Evolutionary conservation across 2,329 filamentous ascomycete genomes (phyloP), one percentile per base, ranked within the genome.

Genomic region (Colletotrichum sp.): DNA sequence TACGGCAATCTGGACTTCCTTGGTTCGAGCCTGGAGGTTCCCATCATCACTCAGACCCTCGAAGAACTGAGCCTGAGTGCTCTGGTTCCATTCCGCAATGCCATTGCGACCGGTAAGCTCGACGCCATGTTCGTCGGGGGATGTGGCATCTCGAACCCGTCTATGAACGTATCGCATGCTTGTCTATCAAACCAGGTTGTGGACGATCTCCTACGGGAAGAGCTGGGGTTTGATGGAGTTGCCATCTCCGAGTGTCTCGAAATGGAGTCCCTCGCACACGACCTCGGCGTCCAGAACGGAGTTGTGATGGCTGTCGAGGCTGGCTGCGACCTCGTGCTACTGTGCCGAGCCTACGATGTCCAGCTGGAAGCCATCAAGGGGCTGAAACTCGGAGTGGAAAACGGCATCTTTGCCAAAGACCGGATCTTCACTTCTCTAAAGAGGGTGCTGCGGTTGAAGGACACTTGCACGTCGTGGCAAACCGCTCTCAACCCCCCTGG

Each of bases 281-380:
- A 98, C 80, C 97, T 98, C 66, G 96, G 96, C n/a, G 96, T 99
- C 21, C 96, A 96, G 79, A 96, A 97, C 55, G 97, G 97, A 15
- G 98, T 96, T 1, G 95, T 98, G 79, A 98, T 98, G 96, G 97
- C 97, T 5, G 95, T 98, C 66, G 97, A 98, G 83, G 96, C 97
- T 36, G 97, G 97, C 16, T 98, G 97, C 82, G 97, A 99, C 83
- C 88, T 98, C 69, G 92, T 98, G 7, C 90, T 98, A 8, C 90
- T 98, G 2, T 98, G 96, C 80, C 93, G 96, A 60, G 96, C 95
- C 8, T 97, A 96, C 79, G 93, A 94, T 48, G 93, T 96, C 24
- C 96, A 98, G 83, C 92, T 97, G 78, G 96, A 98, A 84, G 96
- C 96, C 9, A 95, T 99, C 80, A 94, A 94, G 43, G 96, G 96